Conservation (phyloP, 2,329 filamentous ascomycete species). For the Colletotrichum sp. region DNA sequence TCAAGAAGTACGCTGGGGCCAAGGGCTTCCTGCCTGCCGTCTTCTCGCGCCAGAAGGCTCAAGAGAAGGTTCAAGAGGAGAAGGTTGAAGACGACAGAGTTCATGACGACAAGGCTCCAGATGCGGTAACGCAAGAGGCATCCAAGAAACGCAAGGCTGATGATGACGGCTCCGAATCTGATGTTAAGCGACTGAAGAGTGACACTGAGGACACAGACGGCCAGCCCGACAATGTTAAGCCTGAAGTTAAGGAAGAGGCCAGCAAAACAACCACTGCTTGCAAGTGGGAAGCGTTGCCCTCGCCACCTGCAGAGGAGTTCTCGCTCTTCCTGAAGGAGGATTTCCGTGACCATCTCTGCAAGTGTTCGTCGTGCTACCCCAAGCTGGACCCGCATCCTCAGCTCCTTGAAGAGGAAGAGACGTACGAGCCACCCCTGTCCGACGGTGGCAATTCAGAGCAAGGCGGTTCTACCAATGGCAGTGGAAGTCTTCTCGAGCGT, state of each 20-base stretch:
- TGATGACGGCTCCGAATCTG: slow-evolving; percentile 45
- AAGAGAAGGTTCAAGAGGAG: slow-evolving; percentile 6
- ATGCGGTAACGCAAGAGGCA: not conserved
- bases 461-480: slow-evolving; percentile 67
- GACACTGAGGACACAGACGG: slow-evolving; percentile 34
- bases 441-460: slow-evolving; percentile 61
- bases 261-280: slow-evolving; percentile 41
- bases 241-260: slow-evolving; percentile 16
- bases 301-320: slow-evolving; percentile 60
- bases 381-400: slow-evolving; percentile 74
- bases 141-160: slow-evolving; percentile 73
- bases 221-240: not conserved
- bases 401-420: slow-evolving; percentile 92
- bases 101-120: not conserved
- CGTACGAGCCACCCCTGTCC: slow-evolving; percentile 90
- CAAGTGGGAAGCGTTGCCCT: slow-evolving; percentile 66
- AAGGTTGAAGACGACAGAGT: slow-evolving; percentile 18
- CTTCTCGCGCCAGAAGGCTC: slow-evolving; percentile 44
- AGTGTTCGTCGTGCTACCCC: slow-evolving; percentile 80
- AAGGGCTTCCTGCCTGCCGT: slow-evolving; percentile 81
- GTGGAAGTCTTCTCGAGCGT: slow-evolving; percentile 84
- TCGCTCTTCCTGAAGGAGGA: slow-evolving; percentile 82
- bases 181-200: slow-evolving; percentile 59
- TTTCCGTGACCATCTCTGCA: slow-evolving; percentile 85
- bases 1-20: slow-evolving; percentile 84